Base-by-base conservation (phyloP, 2,329 filamentous ascomycete genomes). In the Cordyceps farinosa region DNA sequence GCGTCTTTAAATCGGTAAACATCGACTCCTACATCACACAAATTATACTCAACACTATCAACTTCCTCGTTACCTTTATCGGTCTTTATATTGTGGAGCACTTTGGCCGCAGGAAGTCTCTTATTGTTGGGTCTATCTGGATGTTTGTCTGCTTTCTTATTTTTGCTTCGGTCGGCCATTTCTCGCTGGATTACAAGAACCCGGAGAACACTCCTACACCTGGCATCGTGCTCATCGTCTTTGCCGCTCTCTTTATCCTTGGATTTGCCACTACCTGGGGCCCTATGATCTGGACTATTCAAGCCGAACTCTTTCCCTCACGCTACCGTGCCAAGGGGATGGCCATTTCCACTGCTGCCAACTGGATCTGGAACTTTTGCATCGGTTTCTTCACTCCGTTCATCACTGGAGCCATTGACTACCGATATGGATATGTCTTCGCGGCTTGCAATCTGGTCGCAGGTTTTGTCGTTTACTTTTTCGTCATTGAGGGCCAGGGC, bases 351-450 rank as follows among this genome's bases (percentile, higher is more conserved):
- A 88, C 86, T 0, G 81, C 84, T 0, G 82, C 80, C 68, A 89
- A 89, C 74, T 89, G 87, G 87, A 78, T 81, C 38, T 91, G 87
- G 87, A 90, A 91, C 74, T 92, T 92, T 75, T 80, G 90, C 67
- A 82, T 87, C 65, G 85, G 85, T 0, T 93, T 93, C 79, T 91
- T 92, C 78, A 92, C 90, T 0, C 88, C 90, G 0, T 92, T 92
- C 75, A 92, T 93, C 71, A 90, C 87, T 0, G 77, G 80, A 0
- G 83, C 84, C 3, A 92, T 92, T 61, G 84, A 89, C 67, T 92
- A 89, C 74, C 81, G 81, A 1, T 91, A 90, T 69, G 90, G 90
- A 2, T 90, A 91, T 66, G 86, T 93, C 36, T 92, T 92, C 73
- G 90, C 89, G 0, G 87, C 81, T 0, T 91, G 88, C 71, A 89